Evolutionary conservation across 257 asterid species (phyloP).

Genomic region (Thymus quinquecostatus): DNA sequence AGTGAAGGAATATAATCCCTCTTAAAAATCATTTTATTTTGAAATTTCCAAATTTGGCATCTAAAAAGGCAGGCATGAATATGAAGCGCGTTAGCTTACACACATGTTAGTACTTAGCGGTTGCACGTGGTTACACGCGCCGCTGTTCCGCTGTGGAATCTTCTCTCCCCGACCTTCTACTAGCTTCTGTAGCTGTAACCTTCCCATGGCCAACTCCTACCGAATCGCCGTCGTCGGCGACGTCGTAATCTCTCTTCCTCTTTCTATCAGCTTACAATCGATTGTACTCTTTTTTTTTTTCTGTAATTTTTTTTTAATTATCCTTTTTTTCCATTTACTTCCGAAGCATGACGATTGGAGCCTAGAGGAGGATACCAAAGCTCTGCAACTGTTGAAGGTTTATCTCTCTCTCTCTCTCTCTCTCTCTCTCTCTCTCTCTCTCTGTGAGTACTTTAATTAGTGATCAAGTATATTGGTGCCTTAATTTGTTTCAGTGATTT

Average conservation of each 20-base stretch:
- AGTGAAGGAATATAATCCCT: too few relatives aligned
- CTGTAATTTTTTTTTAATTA: background rate
- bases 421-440: background rate
- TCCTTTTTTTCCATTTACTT: background rate
- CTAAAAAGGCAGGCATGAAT: conserved; percentile 15
- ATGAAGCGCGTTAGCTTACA: background rate
- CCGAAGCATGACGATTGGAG: conserved; percentile 91
- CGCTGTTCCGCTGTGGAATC: conserved; percentile 35
- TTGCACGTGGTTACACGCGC: conserved; percentile 63
- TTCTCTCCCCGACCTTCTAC: conserved; percentile 39
- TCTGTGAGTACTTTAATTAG: conserved; percentile 6
- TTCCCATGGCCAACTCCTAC: conserved; percentile 54
- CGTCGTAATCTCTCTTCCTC: conserved; percentile 55
- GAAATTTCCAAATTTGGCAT: conserved; percentile 8
- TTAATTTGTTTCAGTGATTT: conserved; percentile 20
- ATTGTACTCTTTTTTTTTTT: background rate
- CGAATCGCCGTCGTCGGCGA: conserved; percentile 93
- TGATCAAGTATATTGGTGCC: conserved; percentile 8
- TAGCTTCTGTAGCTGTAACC: conserved; percentile 24
- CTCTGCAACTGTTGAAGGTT: conserved; percentile 82
- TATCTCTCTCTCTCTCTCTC: background rate
- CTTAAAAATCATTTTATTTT: too few relatives aligned
- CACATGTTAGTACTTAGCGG: conserved; percentile 39
- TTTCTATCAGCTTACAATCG: conserved; percentile 2
- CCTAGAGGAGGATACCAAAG: conserved; percentile 80